Conservation (phyloP, 2,329 filamentous ascomycete species). For the Epichloe gansuensis region DNA sequence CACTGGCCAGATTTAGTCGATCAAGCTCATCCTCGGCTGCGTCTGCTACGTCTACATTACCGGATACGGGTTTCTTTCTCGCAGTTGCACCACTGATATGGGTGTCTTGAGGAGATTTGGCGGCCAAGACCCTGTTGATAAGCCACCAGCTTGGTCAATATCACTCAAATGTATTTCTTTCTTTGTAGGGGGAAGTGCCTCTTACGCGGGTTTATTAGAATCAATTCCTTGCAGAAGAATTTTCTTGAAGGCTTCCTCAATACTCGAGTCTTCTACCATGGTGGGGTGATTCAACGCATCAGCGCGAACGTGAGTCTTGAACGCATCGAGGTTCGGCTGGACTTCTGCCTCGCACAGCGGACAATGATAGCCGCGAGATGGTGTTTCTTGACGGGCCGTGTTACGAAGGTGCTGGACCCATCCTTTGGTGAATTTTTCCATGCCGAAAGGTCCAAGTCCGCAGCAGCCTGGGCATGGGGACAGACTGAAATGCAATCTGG, state of each 20-base stretch:
- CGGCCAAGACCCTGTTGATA: background rate
- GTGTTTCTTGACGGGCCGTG: constrained; percentile 11
- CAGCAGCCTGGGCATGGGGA: background rate
- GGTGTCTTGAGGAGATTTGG: background rate
- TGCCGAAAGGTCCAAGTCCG: background rate
- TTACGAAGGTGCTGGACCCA: constrained; percentile 15
- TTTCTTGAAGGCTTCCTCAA: constrained; percentile 14
- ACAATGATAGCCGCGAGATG: constrained; percentile 9
- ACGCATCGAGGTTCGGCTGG: constrained; percentile 13
- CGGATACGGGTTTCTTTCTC: constrained; percentile 7
- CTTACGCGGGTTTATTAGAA: background rate
- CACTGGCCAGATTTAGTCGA: background rate
- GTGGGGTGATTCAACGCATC: constrained; percentile 10
- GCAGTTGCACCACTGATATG: background rate
- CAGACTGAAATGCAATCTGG: background rate
- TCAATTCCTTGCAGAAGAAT: constrained; percentile 8
- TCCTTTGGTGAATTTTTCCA: constrained; percentile 9
- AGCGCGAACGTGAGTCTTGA: constrained; percentile 14
- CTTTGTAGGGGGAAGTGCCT: background rate
- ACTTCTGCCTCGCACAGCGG: constrained; percentile 14
- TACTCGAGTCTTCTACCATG: constrained; percentile 13
- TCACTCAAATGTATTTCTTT: background rate
- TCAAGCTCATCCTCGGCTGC: constrained; percentile 4
- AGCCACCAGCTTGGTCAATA: background rate
- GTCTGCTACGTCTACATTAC: constrained; percentile 1